phyloP scores from a whole-genome alignment of 441 rosid species.

The Brassica balearica region DNA sequence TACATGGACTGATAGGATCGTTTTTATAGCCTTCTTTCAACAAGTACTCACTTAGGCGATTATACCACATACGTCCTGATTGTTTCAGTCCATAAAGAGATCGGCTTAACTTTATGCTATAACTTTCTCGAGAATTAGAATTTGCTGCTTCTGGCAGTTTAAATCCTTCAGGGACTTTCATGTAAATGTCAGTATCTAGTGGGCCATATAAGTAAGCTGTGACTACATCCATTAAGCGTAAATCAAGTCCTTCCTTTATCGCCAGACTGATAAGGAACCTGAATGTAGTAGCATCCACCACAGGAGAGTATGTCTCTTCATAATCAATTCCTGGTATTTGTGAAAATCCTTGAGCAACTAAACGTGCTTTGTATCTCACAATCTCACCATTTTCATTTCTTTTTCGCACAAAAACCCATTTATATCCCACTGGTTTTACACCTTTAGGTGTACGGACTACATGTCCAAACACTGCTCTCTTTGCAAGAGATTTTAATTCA shows the following conservation, averaged over 20 bases:
- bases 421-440: neutral
- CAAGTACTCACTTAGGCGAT: neutral
- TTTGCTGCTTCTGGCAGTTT: neutral
- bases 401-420: neutral
- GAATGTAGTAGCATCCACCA: slow-evolving; percentile 3
- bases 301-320: neutral
- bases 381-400: neutral
- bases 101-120: neutral
- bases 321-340: neutral
- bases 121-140: neutral
- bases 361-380: neutral
- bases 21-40: neutral
- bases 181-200: neutral
- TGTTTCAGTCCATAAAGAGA: neutral
- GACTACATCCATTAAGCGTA: neutral
- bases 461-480: neutral
- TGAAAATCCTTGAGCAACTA: neutral
- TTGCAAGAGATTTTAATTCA: neutral
- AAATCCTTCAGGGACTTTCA: neutral
- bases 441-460: neutral
- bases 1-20: slow-evolving; percentile 13
- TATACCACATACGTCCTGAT: neutral
- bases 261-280: neutral
- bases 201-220: neutral
- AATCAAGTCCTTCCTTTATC: neutral